These are phyloP conservation scores for Paxillus ammoniavirescens DNA, from an alignment of 768 basidiomycete species.

Conservation along the genomic window DNA sequence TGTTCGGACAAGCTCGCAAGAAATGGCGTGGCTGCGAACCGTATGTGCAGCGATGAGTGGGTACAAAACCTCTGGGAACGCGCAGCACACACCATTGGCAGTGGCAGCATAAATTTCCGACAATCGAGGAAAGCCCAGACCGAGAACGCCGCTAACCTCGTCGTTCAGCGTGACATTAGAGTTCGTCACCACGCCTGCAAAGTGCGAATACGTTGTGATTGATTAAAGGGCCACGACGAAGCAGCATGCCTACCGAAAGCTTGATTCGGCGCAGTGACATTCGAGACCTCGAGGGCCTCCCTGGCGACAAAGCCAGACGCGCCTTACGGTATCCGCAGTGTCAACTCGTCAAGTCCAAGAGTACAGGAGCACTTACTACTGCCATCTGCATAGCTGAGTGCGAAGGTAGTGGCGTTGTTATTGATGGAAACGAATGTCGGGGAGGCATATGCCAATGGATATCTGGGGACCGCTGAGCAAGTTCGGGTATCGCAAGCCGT, in stretches of 20 bases:
- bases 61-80: not conserved
- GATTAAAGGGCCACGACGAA: conserved; percentile 4
- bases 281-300: conserved; percentile 61
- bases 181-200: conserved; percentile 54
- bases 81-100: conserved; percentile 46
- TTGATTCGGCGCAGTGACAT: conserved; percentile 59
- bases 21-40: conserved; percentile 60
- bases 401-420: conserved; percentile 59
- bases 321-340: conserved; percentile 35
- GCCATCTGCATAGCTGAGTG: conserved; percentile 61
- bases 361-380: conserved; percentile 49
- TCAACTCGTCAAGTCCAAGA: not conserved
- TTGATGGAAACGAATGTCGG: conserved; percentile 63
- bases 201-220: not conserved
- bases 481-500: conserved; percentile 55
- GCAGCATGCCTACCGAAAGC: conserved; percentile 54
- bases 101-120: conserved; percentile 52
- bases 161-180: conserved; percentile 64
- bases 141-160: conserved; percentile 68
- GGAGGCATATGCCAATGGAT: conserved; percentile 66
- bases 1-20: conserved; percentile 58
- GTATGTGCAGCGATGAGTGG: not conserved
- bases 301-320: conserved; percentile 69
- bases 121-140: conserved; percentile 73
- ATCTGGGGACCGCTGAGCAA: conserved; percentile 62